phyloP scores from a whole-genome alignment of 2,329 filamentous ascomycete genomes.

The Pseudocercospora vitis region DNA sequence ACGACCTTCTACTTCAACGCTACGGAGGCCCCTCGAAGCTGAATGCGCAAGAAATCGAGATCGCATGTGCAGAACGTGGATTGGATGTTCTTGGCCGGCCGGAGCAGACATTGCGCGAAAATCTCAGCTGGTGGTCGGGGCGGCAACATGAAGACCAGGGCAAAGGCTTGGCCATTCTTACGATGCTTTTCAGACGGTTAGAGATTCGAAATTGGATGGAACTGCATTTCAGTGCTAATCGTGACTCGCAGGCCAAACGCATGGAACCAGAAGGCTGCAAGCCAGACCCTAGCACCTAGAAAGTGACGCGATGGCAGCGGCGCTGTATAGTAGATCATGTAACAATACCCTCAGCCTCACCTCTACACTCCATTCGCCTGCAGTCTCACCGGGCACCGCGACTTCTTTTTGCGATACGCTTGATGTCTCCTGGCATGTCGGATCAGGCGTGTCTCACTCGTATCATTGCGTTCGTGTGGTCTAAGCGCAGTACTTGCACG shows the following conservation, averaged over 20 bases:
- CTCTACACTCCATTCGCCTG: too few species aligned
- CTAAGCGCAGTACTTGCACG: neutral
- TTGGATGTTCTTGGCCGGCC: slow-evolving; percentile 35
- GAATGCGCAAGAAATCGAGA: slow-evolving; percentile 39
- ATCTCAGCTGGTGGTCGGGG: slow-evolving; percentile 44
- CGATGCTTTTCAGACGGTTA: slow-evolving; percentile 40
- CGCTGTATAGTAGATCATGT: neutral
- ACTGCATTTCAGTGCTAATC: slow-evolving; percentile 25
- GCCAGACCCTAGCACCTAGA: neutral
- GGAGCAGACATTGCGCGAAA: slow-evolving; percentile 30
- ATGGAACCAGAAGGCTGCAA: slow-evolving; percentile 4
- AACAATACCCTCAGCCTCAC: neutral
- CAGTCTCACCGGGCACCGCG: too few species aligned
- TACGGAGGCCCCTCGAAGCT: slow-evolving; percentile 58
- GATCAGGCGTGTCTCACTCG: too few species aligned
- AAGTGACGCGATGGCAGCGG: neutral
- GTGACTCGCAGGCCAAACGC: slow-evolving; percentile 17
- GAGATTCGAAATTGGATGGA: slow-evolving; percentile 26
- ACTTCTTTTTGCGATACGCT: too few species aligned
- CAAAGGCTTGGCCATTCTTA: slow-evolving; percentile 30
- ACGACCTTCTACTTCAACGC: slow-evolving; percentile 70
- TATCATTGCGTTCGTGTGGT: too few species aligned
- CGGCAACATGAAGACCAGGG: slow-evolving; percentile 42
- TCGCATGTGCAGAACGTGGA: slow-evolving; percentile 42
- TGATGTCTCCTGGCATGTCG: too few species aligned